phyloP scores from a whole-genome alignment of 768 basidiomycete genomes.

The Butyriboletus loyo region DNA sequence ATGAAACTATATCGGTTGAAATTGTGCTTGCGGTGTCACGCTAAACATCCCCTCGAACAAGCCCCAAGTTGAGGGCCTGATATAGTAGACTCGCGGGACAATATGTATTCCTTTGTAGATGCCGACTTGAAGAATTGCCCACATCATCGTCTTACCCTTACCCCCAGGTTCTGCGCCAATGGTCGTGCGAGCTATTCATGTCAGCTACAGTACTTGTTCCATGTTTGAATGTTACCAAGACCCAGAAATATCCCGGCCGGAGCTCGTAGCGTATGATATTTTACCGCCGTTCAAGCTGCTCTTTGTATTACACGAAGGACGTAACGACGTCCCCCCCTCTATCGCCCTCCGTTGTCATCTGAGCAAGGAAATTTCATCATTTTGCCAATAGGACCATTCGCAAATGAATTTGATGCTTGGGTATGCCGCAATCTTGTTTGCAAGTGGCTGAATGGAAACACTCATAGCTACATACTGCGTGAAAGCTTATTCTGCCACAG shows the following conservation, averaged over 20 bases:
- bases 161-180: not conserved
- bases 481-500: not conserved
- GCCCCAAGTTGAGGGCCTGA: not conserved
- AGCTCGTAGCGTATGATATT: not conserved
- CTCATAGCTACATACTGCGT: too few species aligned
- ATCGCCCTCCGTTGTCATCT: not conserved
- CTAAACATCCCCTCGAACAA: not conserved
- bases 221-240: not conserved
- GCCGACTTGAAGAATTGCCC: too few species aligned
- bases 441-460: not conserved
- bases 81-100: not conserved
- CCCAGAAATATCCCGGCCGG: not conserved
- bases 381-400: not conserved
- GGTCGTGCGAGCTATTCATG: not conserved
- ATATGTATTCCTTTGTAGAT: not conserved
- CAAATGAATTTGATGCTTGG: not conserved
- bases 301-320: not conserved
- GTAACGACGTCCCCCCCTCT: too few species aligned
- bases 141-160: not conserved
- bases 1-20: not conserved
- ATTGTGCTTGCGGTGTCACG: not conserved
- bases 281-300: not conserved
- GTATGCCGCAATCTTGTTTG: not conserved
- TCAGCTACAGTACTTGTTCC: too few species aligned
- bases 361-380: not conserved